Evolutionary conservation across 768 basidiomycete genomes (phyloP).

Genomic region (Clitopilus passeckerianus): DNA sequence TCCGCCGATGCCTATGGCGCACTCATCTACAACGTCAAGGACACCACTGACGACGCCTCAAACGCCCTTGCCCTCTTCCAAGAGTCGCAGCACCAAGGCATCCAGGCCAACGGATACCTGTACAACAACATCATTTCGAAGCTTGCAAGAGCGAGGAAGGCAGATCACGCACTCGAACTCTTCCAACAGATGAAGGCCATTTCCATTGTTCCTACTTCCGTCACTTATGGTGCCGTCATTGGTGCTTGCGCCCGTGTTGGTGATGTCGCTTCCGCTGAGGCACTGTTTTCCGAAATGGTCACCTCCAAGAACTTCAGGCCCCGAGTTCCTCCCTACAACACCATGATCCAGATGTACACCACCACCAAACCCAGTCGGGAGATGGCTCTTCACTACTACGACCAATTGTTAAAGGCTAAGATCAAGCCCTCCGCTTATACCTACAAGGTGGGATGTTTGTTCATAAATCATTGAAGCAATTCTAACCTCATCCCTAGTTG

Average conservation of each 20-base stretch:
- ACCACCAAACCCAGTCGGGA: conserved; percentile 85
- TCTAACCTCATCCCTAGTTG: conserved; percentile 39
- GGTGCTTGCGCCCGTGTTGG: conserved; percentile 93
- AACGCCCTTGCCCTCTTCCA: conserved; percentile 82
- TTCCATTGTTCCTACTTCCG: conserved; percentile 64
- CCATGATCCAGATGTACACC: conserved; percentile 97
- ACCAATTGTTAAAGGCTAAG: conserved; percentile 51
- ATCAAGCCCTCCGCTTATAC: conserved; percentile 86
- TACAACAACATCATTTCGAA: conserved; percentile 98
- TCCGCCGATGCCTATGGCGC: conserved; percentile 90
- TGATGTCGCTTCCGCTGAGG: conserved; percentile 75
- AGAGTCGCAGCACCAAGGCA: conserved; percentile 67
- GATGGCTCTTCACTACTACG: conserved; percentile 70
- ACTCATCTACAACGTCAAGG: conserved; percentile 80
- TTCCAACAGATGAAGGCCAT: conserved; percentile 82
- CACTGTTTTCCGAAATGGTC: conserved; percentile 84
- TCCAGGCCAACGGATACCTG: conserved; percentile 78
- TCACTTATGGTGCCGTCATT: conserved; percentile 94
- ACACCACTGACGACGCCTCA: conserved; percentile 93
- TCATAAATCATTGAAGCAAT: background rate
- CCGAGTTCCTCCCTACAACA: conserved; percentile 93
- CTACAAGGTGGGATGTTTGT: conserved; percentile 65
- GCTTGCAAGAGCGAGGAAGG: conserved; percentile 90
- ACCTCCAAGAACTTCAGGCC: conserved; percentile 71
- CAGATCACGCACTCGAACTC: conserved; percentile 80